Conservation (phyloP, 1,139 yeast species). For the Hansenula anomala region DNA sequence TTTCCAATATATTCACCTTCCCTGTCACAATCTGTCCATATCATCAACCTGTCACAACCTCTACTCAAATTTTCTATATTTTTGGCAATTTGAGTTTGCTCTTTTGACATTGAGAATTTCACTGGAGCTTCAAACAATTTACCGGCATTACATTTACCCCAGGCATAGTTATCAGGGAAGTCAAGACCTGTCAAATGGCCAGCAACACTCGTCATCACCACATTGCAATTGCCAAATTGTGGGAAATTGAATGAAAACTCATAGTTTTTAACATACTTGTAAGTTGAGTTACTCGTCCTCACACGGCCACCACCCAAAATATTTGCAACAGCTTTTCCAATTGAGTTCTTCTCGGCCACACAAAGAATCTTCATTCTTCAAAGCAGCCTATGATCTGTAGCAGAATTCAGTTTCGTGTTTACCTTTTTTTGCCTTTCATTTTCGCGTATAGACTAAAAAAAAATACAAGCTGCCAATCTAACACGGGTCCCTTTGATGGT, state of each 20-base stretch:
- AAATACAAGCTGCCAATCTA: background rate
- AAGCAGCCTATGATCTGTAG: too few relatives aligned
- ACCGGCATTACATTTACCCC: conserved; percentile 69
- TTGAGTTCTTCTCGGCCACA: conserved; percentile 97
- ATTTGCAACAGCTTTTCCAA: conserved; percentile 78
- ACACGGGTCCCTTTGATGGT: background rate
- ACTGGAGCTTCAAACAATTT: conserved; percentile 69
- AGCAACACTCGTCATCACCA: conserved; percentile 86
- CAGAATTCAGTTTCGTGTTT: too few relatives aligned
- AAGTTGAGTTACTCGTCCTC: conserved; percentile 42
- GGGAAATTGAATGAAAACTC: conserved; percentile 66
- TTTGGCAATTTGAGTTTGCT: conserved; percentile 48
- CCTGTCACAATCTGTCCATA: conserved; percentile 99
- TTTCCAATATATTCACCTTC: conserved; percentile 97
- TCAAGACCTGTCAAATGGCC: conserved; percentile 77
- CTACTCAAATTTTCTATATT: conserved; percentile 70
- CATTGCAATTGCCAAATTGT: conserved; percentile 59
- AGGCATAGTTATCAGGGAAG: conserved; percentile 55
- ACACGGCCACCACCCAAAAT: conserved; percentile 72
- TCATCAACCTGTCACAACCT: conserved; percentile 60
- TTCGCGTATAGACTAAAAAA: background rate
- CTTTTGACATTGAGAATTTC: conserved; percentile 34
- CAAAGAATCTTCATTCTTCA: conserved; percentile 66
- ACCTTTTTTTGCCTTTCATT: background rate
- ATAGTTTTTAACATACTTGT: conserved; percentile 73